A percentile compares a stretch with the other conserved stretches of the same genome.
Conservation (phyloP, 495 filamentous ascomycete genomes). For the Viridothelium virens region DNA sequence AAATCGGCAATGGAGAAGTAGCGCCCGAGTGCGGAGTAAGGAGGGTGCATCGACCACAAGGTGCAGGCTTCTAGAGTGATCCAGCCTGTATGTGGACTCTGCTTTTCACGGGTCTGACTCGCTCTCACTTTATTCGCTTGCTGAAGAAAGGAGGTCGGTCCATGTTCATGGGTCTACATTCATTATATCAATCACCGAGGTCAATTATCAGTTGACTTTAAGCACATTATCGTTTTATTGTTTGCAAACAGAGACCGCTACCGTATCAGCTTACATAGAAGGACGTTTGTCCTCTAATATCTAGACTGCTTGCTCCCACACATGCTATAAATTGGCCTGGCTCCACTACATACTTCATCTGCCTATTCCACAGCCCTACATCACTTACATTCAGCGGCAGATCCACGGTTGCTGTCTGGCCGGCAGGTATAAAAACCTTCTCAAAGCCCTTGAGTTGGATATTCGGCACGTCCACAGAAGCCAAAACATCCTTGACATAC, state of each 20-base stretch:
- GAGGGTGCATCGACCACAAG: too few relatives aligned
- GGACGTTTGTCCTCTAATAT: slow-evolving; percentile 49
- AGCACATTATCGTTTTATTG: background rate
- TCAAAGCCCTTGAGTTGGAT: slow-evolving; percentile 75
- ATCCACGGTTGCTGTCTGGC: slow-evolving; percentile 60
- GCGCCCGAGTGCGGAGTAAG: too few relatives aligned
- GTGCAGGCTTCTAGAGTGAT: too few relatives aligned
- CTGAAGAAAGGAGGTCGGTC: too few relatives aligned
- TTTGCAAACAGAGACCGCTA: background rate
- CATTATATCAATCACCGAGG: too few relatives aligned
- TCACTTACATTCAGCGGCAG: slow-evolving; percentile 48
- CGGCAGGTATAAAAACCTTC: slow-evolving; percentile 62
- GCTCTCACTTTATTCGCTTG: too few relatives aligned
- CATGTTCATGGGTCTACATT: too few relatives aligned
- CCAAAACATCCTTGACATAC: slow-evolving; percentile 51
- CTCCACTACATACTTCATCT: slow-evolving; percentile 47
- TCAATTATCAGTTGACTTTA: too few relatives aligned
- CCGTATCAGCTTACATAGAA: slow-evolving; percentile 27
- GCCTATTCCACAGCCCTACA: slow-evolving; percentile 30
- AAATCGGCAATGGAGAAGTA: too few relatives aligned
- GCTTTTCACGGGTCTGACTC: too few relatives aligned
- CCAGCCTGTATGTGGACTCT: too few relatives aligned
- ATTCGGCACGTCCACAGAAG: slow-evolving; percentile 50
- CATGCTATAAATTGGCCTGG: slow-evolving; percentile 54
- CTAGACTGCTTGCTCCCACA: slow-evolving; percentile 50